phyloP scores from a whole-genome alignment of 495 filamentous ascomycete genomes.

The Cercophora scortea region DNA sequence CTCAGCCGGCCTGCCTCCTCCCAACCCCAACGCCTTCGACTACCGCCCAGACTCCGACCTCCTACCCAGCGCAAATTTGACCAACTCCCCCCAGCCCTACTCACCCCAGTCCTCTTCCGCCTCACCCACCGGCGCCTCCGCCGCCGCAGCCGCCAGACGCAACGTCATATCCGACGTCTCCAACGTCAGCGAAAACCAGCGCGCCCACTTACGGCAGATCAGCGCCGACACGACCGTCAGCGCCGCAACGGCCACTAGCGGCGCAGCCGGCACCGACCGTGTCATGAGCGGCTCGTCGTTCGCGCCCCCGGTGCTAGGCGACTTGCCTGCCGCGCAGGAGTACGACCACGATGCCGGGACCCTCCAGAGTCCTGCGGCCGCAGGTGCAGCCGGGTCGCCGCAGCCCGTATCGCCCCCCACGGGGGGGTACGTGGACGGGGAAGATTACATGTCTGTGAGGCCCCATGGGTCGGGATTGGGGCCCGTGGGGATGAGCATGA shows the following conservation, averaged over 20 bases:
- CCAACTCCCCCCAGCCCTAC: neutral
- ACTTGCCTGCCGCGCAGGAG: too few relatives aligned
- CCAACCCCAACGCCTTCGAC: neutral
- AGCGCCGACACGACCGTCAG: conserved; percentile 34
- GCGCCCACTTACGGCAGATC: conserved; percentile 37
- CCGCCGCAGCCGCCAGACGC: conserved; percentile 1
- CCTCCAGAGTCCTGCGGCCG: too few relatives aligned
- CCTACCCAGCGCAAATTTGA: conserved; percentile 1
- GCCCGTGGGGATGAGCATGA: neutral
- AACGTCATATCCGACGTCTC: conserved; percentile 32
- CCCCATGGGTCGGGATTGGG: neutral
- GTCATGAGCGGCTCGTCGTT: neutral
- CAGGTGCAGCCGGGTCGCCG: neutral
- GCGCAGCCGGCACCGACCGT: neutral
- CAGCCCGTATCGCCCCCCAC: neutral
- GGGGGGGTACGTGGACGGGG: neutral
- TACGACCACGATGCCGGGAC: too few relatives aligned
- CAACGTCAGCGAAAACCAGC: conserved; percentile 32
- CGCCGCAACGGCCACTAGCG: conserved; percentile 15
- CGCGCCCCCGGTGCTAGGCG: neutral
- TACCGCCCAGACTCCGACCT: conserved; percentile 26
- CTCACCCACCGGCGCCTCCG: neutral
- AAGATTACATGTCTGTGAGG: neutral
- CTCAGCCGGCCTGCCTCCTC: neutral
- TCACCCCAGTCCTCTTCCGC: neutral